Conservation (phyloP, 805 yeast species). For the Zygotorulaspora chibaensis region DNA sequence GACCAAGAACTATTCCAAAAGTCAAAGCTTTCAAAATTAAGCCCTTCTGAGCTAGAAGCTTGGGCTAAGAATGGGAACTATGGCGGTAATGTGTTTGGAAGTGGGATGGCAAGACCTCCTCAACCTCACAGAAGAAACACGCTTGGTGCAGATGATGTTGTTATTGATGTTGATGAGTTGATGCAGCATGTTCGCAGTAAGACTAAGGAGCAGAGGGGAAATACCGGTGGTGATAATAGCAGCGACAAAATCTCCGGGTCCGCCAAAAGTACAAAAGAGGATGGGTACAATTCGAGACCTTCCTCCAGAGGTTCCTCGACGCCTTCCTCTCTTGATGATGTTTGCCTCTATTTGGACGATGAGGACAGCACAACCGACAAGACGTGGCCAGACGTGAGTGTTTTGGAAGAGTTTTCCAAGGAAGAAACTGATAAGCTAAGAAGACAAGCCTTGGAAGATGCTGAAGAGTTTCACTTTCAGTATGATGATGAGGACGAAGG, state of each 20-base stretch:
- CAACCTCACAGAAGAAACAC: conserved; percentile 16
- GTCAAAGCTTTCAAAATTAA: conserved; percentile 6
- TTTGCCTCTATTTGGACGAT: conserved; percentile 79
- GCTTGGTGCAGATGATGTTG: conserved; percentile 26
- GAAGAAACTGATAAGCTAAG: conserved; percentile 56
- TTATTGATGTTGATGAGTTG: conserved; percentile 34
- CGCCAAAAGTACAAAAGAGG: conserved; percentile 19
- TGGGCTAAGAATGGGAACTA: conserved; percentile 12
- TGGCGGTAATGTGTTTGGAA: conserved; percentile 8
- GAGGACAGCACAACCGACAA: conserved; percentile 26
- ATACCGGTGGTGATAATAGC: conserved; percentile 1
- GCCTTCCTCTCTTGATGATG: conserved; percentile 82
- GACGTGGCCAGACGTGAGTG: conserved; percentile 79
- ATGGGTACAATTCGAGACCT: conserved; percentile 40
- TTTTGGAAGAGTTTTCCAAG: conserved; percentile 69
- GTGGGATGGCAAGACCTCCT: conserved; percentile 7
- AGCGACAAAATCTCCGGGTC: conserved; percentile 7
- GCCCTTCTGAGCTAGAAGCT: conserved; percentile 18
- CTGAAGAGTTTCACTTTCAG: conserved; percentile 37
- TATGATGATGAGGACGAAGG: conserved; percentile 34
- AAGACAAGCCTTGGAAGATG: conserved; percentile 39
- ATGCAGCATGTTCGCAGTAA: conserved; percentile 29
- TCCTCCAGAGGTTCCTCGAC: conserved; percentile 42
- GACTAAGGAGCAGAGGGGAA: conserved; percentile 4
- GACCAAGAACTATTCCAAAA: conserved; percentile 7